Base-by-base conservation (phyloP, 805 yeast genomes). In the Yamadazyma nakazawae region DNA sequence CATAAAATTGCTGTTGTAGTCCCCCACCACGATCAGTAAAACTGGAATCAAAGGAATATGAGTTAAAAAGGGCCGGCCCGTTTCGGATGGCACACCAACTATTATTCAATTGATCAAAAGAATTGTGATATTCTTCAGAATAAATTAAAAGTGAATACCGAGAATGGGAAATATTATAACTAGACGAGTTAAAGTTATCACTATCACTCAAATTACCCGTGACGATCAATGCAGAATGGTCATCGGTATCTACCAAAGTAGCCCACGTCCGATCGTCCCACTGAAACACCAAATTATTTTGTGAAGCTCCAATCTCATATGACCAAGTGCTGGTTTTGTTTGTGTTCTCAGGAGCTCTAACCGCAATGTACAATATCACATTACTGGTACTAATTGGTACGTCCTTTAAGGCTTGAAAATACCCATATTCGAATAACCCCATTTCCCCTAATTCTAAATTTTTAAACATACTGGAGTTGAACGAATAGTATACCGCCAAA, bases 81-180 rank as follows among this genome's bases (percentile, higher is more conserved):
- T 72, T 73, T 40, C 74, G 63, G 7, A 88, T 66, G 0, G 96
- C 96, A 64, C 94, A 85, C 77, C 87, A 79, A 41, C 92, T 83
- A 50, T 67, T 66, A 41, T 75, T 72, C 42, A 85, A 58, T 2
- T 61, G 63, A 1, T 51, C 51, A 42, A 76, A 69, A 46, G 67
- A 58, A 45, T 66, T 57, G 8, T 59, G 54, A 32, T 70, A 64
- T 2, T 66, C 70, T 39, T 68, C 57, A 1, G 78, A 66, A 52
- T 78, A 84, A 2, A 85, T 56, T 55, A 74, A 78, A 12, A 84
- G 49, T 11, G 64, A 64, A 50, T 67, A 75, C 34, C 54, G 60
- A 21, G 68, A 62, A 16, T 52, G 47, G 5, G 63, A 55, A 13
- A 56, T 59, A 50, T 68, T 63, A 39, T 54, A 51, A 8, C 48